Evolutionary conservation across 176 grass and related monocot species (phyloP), one percentile per base, ranked within the genome.

Genomic region (Alloteropsis semialata): DNA sequence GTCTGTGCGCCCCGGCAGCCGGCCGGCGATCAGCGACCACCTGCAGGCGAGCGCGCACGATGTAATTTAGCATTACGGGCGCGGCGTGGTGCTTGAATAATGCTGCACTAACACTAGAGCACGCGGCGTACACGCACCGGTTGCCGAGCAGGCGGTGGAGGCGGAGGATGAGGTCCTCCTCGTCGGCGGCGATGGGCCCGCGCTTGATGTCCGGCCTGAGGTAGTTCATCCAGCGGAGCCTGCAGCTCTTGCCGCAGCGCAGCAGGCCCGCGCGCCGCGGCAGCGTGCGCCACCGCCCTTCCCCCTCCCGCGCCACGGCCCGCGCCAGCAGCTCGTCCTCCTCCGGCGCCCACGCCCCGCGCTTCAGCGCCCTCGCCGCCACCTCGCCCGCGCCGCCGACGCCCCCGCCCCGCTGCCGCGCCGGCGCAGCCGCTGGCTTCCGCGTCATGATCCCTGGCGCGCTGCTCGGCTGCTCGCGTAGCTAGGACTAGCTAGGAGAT

Each of bases 71-170:
- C 36, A 22, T 41, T 18, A 19, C 17, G 48, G 48, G 48, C 16
- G 48, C 3, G 38, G 38, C 38, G 38, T 8, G 39, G 7, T 42
- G 39, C 39, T 42, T 10, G 39, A 42, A 9, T 42, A 42, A 9
- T 42, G 39, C 39, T 42, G 10, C 39, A 42, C 48, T 16, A 50
- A 50, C 48, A 50, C 17, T 18, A 21, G 0, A 64, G 12, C 11
- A 7, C 41, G 34, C 11, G 30, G 16, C 4, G 17, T 11, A 16
- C 21, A 61, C 72, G 65, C 73, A 94, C 90, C 93, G 87, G 89
- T 97, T 97, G 79, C 94, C 94, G 78, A 97, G 89, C 75, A 97
- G 89, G 82, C 89, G 87, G 82, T 97, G 94, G 85, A 97, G 92
- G 70, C 94, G 94, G 25, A 94, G 72, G 85, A 97, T 97, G 91